Percentiles rank a stretch among this genome's conserved stretches.
Evolutionary conservation across 441 rosid species (phyloP).

Genomic region (Isatis lusitanica): DNA sequence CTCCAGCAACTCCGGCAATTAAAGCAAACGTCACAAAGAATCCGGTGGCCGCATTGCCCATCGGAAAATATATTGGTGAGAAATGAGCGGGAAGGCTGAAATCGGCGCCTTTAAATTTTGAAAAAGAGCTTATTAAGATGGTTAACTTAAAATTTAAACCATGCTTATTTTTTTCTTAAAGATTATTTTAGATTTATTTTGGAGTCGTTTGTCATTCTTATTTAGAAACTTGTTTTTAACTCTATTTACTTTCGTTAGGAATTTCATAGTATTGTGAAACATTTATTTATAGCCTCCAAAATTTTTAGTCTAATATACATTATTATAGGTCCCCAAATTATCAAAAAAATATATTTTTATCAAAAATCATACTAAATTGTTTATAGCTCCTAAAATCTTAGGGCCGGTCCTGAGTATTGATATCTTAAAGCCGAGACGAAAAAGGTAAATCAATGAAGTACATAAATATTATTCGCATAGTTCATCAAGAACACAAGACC

Average conservation of each 20-base stretch:
- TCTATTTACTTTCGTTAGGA: neutral
- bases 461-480: neutral
- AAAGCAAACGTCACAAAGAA: conserved; percentile 77
- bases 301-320: no score
- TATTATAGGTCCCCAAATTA: no score
- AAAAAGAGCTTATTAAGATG: neutral
- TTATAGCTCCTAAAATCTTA: no score
- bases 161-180: neutral
- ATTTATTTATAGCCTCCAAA: no score
- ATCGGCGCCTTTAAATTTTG: conserved; percentile 46
- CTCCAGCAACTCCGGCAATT: conserved; percentile 91
- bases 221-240: neutral
- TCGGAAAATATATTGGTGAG: conserved; percentile 87
- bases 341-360: no score
- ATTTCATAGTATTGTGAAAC: neutral
- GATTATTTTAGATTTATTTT: neutral
- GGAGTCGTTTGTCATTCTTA: neutral
- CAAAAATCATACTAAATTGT: no score
- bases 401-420: no score
- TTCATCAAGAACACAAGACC: neutral
- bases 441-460: neutral
- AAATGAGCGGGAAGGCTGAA: conserved; percentile 79
- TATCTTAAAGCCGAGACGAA: neutral
- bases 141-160: neutral
- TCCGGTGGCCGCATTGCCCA: conserved; percentile 97